phyloP scores from a whole-genome alignment of 2,329 filamentous ascomycete genomes.

The Talaromyces sp. region DNA sequence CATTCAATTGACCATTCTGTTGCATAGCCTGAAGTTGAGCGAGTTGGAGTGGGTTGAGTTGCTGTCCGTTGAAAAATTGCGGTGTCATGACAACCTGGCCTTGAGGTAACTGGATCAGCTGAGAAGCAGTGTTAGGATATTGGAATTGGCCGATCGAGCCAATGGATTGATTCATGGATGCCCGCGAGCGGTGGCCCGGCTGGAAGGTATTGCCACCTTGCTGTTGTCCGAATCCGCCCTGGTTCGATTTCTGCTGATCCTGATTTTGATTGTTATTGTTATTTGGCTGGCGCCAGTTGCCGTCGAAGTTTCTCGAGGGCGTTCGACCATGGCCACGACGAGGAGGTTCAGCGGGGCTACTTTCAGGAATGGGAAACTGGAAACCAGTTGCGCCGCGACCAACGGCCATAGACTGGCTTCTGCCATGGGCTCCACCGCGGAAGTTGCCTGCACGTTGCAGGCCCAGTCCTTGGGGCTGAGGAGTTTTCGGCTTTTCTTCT shows the following conservation, averaged over 20 bases:
- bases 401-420: slow-evolving; percentile 51
- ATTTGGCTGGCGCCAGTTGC: slow-evolving; percentile 91
- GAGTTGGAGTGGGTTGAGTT: slow-evolving; percentile 82
- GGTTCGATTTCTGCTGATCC: slow-evolving; percentile 53
- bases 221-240: slow-evolving; percentile 64
- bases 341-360: slow-evolving; percentile 64
- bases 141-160: slow-evolving; percentile 82
- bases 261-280: slow-evolving; percentile 45
- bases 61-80: slow-evolving; percentile 79
- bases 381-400: slow-evolving; percentile 64
- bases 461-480: slow-evolving; percentile 54
- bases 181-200: slow-evolving; percentile 82
- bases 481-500: slow-evolving; percentile 40
- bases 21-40: slow-evolving; percentile 90
- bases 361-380: slow-evolving; percentile 58
- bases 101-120: slow-evolving; percentile 78
- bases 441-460: slow-evolving; percentile 72
- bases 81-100: slow-evolving; percentile 81
- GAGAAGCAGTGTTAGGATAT: slow-evolving; percentile 73
- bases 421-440: slow-evolving; percentile 67
- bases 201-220: slow-evolving; percentile 76
- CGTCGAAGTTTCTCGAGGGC: slow-evolving; percentile 90
- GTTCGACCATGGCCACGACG: slow-evolving; percentile 79
- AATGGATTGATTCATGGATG: slow-evolving; percentile 82
- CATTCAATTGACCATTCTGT: slow-evolving; percentile 80